phyloP scores from a whole-genome alignment of 2,329 filamentous ascomycete species.

The Fusarium sp. region DNA sequence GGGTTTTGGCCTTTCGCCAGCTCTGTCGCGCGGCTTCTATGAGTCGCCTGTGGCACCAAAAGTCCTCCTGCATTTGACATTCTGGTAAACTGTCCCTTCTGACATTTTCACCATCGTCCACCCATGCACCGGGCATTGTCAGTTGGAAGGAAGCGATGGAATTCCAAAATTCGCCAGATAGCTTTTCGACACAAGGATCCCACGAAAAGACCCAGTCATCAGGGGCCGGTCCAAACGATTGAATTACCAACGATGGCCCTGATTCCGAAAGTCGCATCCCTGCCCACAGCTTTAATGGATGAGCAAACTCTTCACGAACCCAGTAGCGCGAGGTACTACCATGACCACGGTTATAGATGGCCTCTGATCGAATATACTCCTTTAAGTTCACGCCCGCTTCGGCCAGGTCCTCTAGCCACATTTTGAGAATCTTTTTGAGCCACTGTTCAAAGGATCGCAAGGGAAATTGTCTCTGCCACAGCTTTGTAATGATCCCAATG shows the following conservation, averaged over 20 bases:
- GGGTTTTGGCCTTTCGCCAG: too few species aligned
- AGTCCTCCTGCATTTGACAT: too few species aligned
- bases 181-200: background rate
- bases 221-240: accelerated
- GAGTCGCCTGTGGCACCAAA: too few species aligned
- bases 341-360: too few species aligned
- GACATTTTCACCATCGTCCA: accelerated
- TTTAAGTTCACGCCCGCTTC: background rate
- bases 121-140: background rate
- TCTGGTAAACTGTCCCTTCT: background rate
- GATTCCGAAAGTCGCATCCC: background rate
- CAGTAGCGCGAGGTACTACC: too few species aligned
- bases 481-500: accelerated
- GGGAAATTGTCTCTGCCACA: accelerated
- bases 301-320: too few species aligned
- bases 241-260: background rate
- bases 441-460: background rate
- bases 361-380: background rate
- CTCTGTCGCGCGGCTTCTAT: too few species aligned
- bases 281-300: too few species aligned
- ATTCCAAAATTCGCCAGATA: accelerated
- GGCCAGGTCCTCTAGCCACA: constrained; percentile 7
- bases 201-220: background rate
- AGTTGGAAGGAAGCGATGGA: accelerated
- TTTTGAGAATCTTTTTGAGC: accelerated